Evolutionary conservation across 805 yeast genomes (phyloP), one percentile per base, ranked within the genome.

Genomic region (Spathaspora gorwiae): DNA sequence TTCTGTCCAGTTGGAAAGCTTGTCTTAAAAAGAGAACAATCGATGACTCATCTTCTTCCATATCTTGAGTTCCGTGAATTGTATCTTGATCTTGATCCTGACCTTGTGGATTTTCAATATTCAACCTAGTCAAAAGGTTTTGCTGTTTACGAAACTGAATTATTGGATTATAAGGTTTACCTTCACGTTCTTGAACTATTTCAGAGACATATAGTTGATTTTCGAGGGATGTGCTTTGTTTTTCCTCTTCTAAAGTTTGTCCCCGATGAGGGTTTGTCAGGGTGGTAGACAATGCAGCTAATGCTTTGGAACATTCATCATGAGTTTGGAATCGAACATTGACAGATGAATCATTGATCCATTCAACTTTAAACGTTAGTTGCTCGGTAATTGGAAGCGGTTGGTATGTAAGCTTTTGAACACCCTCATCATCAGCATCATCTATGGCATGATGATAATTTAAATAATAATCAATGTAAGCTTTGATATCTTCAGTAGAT

Each of bases 291-390:
- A 77, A 45, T 5, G 56, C 52, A 1, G 54, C 58, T 39, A 78
- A 64, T 2, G 73, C 76, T 35, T 60, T 58, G 13, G 54, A 54
- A 2, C 78, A 69, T 10, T 64, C 70, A 32, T 67, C 72, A 45
- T 69, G 68, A 37, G 71, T 65, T 37, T 68, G 67, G 56, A 81
- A 83, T 5, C 72, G 77, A n/a, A 81, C 55, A 49, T 79, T 80
- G 33, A 83, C 71, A 2, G 79, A 67, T 14, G 76, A 55, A 57
- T 84, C 90, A 56, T 84, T 79, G 35, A 84, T 72, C 90, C 90
- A 84, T 54, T 83, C 80, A 26, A 83, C 60, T 27, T 65, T 62
- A 57, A 72, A 79, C 52, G 61, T 66, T 15, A 73, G 47, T 35
- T 62, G 63, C 2, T 56, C 54, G 39, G 59, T 63, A 15, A 53